Conservation (phyloP, 2,329 filamentous ascomycete genomes). For the Dactylellina cionopaga region DNA sequence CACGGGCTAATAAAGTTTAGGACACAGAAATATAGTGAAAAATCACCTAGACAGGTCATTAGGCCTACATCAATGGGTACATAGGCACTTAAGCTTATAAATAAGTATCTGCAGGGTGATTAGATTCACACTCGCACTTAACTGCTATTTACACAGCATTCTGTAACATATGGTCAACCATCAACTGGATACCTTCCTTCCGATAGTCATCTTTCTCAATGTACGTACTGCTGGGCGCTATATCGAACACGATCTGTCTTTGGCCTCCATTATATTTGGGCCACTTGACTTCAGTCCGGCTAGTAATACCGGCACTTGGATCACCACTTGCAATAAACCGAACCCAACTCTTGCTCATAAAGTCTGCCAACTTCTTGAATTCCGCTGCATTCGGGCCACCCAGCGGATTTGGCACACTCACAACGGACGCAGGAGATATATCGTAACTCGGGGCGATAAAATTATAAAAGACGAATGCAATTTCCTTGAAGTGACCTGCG, state of each 20-base stretch:
- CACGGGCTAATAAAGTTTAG: too few relatives aligned
- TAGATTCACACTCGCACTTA: too few relatives aligned
- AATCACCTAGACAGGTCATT: too few relatives aligned
- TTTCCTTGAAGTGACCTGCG: conserved; percentile 66
- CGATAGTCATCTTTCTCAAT: conserved; percentile 59
- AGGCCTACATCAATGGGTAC: too few relatives aligned
- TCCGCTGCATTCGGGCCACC: conserved; percentile 55
- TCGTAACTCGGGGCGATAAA: conserved; percentile 3
- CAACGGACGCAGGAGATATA: background rate
- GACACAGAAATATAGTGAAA: too few relatives aligned
- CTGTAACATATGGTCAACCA: background rate
- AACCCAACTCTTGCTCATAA: conserved; percentile 23
- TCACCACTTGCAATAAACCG: conserved; percentile 1
- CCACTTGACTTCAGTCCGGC: conserved; percentile 52
- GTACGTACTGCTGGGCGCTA: conserved; percentile 57
- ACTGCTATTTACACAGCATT: background rate
- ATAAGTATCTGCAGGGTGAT: too few relatives aligned
- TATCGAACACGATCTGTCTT: conserved; percentile 59
- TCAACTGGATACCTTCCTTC: conserved; percentile 56
- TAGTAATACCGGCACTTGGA: conserved; percentile 40
- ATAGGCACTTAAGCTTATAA: too few relatives aligned
- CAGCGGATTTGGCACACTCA: background rate
- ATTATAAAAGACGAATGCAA: conserved; percentile 59
- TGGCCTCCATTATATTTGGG: conserved; percentile 56
- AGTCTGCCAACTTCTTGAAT: conserved; percentile 1